phyloP scores from a whole-genome alignment of 306 rosid species.

The Nissolia schottii region DNA sequence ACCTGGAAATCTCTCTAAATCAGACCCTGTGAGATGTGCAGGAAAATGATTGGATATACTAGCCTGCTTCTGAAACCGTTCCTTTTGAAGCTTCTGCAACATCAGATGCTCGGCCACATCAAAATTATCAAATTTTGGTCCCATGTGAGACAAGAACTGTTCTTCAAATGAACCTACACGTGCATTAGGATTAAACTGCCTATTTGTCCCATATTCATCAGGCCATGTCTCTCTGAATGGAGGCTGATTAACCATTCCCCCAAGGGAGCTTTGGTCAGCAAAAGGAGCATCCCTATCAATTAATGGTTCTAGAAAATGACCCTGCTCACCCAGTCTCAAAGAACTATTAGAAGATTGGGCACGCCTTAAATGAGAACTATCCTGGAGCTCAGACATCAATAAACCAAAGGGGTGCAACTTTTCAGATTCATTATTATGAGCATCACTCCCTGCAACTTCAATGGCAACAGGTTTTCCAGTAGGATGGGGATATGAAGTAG shows the following conservation, averaged over 20 bases:
- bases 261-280: constrained; percentile 35
- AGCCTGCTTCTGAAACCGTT: constrained; percentile 48
- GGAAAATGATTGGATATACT: constrained; percentile 34
- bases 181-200: constrained; percentile 33
- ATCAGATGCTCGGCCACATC: constrained; percentile 42
- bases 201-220: constrained; percentile 33
- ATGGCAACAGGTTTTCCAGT: constrained; percentile 28
- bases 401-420: constrained; percentile 74
- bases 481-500: constrained; percentile 31
- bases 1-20: constrained; percentile 45
- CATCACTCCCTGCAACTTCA: constrained; percentile 35
- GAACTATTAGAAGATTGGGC: constrained; percentile 51
- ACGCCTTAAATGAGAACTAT: constrained; percentile 46
- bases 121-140: constrained; percentile 31
- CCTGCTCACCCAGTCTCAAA: constrained; percentile 46
- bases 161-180: constrained; percentile 44
- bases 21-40: constrained; percentile 35
- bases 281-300: constrained; percentile 36
- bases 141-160: constrained; percentile 37
- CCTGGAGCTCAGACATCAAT: constrained; percentile 63
- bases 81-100: constrained; percentile 44
- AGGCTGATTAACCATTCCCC: constrained; percentile 40
- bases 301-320: constrained; percentile 44
- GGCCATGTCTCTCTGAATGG: constrained; percentile 43
- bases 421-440: constrained; percentile 38